Base-by-base conservation (phyloP, 306 rosid genomes). In the Casuarina glauca region DNA sequence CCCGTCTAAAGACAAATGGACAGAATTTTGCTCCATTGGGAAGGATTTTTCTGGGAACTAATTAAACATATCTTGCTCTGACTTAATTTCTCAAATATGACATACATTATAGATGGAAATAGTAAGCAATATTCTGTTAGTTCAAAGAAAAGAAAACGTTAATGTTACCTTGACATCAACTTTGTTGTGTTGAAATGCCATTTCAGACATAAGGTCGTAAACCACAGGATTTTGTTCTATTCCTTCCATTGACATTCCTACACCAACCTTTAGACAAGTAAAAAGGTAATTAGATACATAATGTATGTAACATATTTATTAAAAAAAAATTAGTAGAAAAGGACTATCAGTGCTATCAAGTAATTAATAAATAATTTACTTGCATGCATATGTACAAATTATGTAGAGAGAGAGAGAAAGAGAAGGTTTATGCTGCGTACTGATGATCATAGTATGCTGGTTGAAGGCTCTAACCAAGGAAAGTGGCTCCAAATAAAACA, bases 181-280 rank as follows among this genome's bases (percentile, higher is more conserved):
- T 87, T 93, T 87, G 71, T 83, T 82, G 80, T 74, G 87, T 36
- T 72, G 93, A 84, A 91, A 93, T 75, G 97, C 93, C 96, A 91
- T 93, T 87, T 93, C 97, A 60, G 93, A 91, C 97, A 93, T 90
- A 80, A 93, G 87, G 82, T 93, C 97, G 76, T 93, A 93, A 74
- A 91, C 91, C 75, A 88, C 78, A 55, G 97, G 98, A 78, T 91
- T 93, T 84, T 93, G 98, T 83, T 90, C 98, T 69, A 90, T 91
- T 49, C 96, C 98, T 89, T 93, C 97, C 98, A 93, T 91, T 67
- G 97, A 86, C 98, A 93, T 90, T 82, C 97, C 98, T 55, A 93
- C 88, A 45, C 98, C 98, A 78, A 93, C 90, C 98, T 93, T 84
- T 79, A 86, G 66, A 82, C 62, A 83, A 46, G 72, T 82, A 84